These are phyloP conservation scores for Ogataea populi-albae DNA, from an alignment of 805 yeast genomes.

Conservation along the genomic window DNA sequence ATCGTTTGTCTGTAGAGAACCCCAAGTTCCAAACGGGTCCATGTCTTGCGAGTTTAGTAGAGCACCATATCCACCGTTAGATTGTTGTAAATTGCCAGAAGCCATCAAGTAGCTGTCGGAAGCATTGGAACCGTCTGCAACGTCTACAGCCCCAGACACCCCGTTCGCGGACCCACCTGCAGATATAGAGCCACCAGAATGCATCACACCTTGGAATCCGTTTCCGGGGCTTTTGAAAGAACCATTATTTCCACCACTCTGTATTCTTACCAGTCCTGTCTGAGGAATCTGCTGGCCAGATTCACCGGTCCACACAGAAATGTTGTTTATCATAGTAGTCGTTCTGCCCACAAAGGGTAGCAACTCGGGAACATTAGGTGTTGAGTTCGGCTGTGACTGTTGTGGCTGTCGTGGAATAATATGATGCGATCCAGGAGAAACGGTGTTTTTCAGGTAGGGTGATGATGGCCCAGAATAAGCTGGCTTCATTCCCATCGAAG, in stretches of 20 bases:
- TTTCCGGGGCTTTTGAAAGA: too few species aligned
- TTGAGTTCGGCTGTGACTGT: conserved; percentile 2
- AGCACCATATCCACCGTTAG: too few species aligned
- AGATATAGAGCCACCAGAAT: too few species aligned
- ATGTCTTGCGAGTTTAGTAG: conserved; percentile 8
- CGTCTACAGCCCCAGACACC: too few species aligned
- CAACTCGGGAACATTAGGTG: conserved; percentile 26
- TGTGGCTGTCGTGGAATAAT: conserved; percentile 2
- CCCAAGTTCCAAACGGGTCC: conserved; percentile 24
- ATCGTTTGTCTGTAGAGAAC: conserved; percentile 34
- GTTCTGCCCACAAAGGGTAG: conserved; percentile 45
- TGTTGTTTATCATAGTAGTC: conserved; percentile 58
- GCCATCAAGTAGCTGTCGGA: too few species aligned
- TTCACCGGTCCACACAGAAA: conserved; percentile 58
- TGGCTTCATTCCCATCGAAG: conserved; percentile 4
- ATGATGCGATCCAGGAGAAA: conserved; percentile 2
- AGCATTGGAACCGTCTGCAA: too few species aligned
- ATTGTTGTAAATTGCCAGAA: too few species aligned
- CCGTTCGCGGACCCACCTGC: too few species aligned
- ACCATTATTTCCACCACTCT: conserved; percentile 11
- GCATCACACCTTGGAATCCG: too few species aligned
- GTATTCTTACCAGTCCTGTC: conserved; percentile 32
- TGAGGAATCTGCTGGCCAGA: conserved; percentile 40
- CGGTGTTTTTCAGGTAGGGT: conserved; percentile 1
- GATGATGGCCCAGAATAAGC: conserved; percentile 1